phyloP scores from a whole-genome alignment of 345 rosid species.

The Lepidium aucheri region DNA sequence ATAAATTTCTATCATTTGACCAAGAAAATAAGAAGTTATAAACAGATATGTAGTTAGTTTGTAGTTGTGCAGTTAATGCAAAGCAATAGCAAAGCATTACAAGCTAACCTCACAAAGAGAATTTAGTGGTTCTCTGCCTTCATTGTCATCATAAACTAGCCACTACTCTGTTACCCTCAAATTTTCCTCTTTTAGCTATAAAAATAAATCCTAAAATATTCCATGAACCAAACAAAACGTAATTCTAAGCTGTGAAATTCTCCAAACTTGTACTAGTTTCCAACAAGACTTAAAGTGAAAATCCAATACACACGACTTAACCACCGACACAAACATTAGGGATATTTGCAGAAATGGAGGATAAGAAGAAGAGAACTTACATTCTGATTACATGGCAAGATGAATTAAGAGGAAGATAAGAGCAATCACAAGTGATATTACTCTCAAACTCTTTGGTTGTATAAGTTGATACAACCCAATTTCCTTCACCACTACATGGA shows the following conservation, averaged over 20 bases:
- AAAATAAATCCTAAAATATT: neutral
- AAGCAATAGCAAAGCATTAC: neutral
- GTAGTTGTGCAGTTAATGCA: neutral
- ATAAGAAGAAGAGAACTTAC: conserved; percentile 29
- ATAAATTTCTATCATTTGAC: no score
- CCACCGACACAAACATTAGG: conserved; percentile 8
- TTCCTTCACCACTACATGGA: conserved; percentile 71
- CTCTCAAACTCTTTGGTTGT: conserved; percentile 37
- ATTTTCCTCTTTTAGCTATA: neutral
- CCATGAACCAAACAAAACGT: neutral
- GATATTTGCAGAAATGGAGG: neutral
- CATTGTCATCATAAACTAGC: neutral
- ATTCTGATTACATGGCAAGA: conserved; percentile 64
- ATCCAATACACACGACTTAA: neutral
- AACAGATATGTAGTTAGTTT: neutral
- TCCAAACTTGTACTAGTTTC: neutral
- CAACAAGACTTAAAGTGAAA: no score
- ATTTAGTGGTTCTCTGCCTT: neutral
- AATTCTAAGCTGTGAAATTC: neutral
- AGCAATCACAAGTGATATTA: conserved; percentile 55
- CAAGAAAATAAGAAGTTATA: no score
- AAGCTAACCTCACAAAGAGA: neutral
- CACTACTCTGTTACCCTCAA: neutral
- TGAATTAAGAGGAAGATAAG: conserved; percentile 22
- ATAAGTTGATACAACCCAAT: conserved; percentile 31